Evolutionary conservation across 2,329 filamentous ascomycete genomes (phyloP), one percentile per base, ranked within the genome.

Genomic region (Fusarium virguliforme): DNA sequence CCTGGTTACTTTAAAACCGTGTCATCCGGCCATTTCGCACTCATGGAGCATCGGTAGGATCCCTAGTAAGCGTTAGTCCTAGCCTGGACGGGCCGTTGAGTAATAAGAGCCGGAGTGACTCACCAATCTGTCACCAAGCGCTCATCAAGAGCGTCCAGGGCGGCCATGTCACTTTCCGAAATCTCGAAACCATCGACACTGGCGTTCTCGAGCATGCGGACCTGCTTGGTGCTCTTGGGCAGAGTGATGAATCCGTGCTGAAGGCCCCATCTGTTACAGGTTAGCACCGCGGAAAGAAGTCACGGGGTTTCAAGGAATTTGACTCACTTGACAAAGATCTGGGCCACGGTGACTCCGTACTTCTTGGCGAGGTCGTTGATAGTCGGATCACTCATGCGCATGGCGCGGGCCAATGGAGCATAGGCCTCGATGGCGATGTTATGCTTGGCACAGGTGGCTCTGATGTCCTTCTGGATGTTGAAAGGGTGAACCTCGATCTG

Each of bases 401-500:
- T 84, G 1, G 88, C 92, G 56, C 92, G 86, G 4, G 90, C 93
- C 3, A 96, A 86, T 6, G 94, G 94, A 7, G 92, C 92, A 72
- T 96, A 97, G 0, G 94, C 93, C 80, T 96, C 90, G 2, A 96
- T 86, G 0, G 91, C 82, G 63, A 96, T 94, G 38, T 84, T 82
- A 70, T 95, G 83, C 66, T 88, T 82, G 62, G 88, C 85, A 76
- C 93, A 93, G 73, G 89, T 90, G 12, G 86, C 84, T 1, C 89
- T 87, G 68, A 96, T 94, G 38, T 86, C 85, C 0, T 84, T 85
- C 58, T 91, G 88, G 2, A 92, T 94, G 78, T 95, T 94, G 86
- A 95, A 96, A 0, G 92, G 93, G 68, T 95, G 92, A 2, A 95
- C 87, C 79, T 95, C 92, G 74, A 95, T 91, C 81, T 96, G 93